Base-by-base conservation (phyloP, 768 basidiomycete species). In the Sutorius australiensis region DNA sequence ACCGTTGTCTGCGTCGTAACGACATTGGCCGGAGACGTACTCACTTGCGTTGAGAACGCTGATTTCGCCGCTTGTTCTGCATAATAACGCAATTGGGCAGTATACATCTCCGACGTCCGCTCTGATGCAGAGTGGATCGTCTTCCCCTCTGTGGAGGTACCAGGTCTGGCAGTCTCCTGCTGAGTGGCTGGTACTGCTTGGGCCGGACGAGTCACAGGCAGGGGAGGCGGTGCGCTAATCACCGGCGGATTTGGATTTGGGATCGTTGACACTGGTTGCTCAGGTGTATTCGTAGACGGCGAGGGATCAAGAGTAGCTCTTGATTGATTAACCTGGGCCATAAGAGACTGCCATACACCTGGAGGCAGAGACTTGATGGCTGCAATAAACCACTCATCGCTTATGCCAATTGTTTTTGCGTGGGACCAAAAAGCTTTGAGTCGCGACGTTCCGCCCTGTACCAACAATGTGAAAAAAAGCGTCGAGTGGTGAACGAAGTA, bases 61-160 rank as follows among this genome's bases (percentile, higher is more conserved):
- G 56, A 48, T 42, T 46, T 55, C 14, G 54, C 53, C 6, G 57
- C 56, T 6, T 57, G 66, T 24, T 52, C 51, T 30, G 66, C 56
- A 45, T 66, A 66, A 42, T 57, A 66, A 46, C 56, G 63, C 21
- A 58, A 11, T 27, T 65, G 56, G 44, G 47, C 45, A 45, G 50
- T 19, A 17, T 67, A 61, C 7, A 28, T 13, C 21, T 17, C 39
- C 19, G 41, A 38, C 14, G 9, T 17, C 39, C 47, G 56, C 41
- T 9, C 39, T 33, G 54, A 31, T 14, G 48, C 31, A 21, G 43
- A 30, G n/a, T 37, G 32, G 7, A 33, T 21, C n/a, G 13, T 16
- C 11, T 10, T 46, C 24, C 17, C 46, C 21, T 57, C 41, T 9
- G 34, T 16, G 21, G 31, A n/a, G 40, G 21, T 4, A 40, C 44